Conservation (phyloP, 2,329 filamentous ascomycete species). For the Triangularia setosa region DNA sequence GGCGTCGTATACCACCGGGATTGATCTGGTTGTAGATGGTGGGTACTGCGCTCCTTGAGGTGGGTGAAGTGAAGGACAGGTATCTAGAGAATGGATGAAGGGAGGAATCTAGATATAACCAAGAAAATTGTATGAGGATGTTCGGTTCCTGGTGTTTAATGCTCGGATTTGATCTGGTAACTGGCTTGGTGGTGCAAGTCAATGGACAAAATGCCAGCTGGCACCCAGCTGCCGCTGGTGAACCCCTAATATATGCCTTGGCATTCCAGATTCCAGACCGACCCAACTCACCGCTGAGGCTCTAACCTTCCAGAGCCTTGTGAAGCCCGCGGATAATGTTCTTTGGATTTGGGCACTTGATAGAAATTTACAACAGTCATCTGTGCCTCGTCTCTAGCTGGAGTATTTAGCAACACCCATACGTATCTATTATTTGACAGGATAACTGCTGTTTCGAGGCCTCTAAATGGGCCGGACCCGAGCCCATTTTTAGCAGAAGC, state of each 20-base stretch:
- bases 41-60: constrained; percentile 58
- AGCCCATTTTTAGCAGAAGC: neutral
- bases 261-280: neutral
- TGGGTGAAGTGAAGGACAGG: neutral
- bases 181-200: neutral
- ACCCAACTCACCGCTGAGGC: neutral
- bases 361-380: neutral
- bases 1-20: constrained; percentile 74
- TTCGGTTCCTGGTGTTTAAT: neutral
- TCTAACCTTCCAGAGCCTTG: neutral
- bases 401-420: neutral
- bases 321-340: neutral
- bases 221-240: neutral
- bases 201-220: neutral
- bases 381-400: neutral
- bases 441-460: neutral
- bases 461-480: neutral
- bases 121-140: neutral
- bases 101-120: neutral
- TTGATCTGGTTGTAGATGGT: constrained; percentile 71
- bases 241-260: neutral
- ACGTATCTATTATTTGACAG: neutral
- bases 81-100: neutral
- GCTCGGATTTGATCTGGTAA: neutral
- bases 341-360: neutral